phyloP scores from a whole-genome alignment of 805 yeast genomes.

The Tetrapisispora nanseiensis region DNA sequence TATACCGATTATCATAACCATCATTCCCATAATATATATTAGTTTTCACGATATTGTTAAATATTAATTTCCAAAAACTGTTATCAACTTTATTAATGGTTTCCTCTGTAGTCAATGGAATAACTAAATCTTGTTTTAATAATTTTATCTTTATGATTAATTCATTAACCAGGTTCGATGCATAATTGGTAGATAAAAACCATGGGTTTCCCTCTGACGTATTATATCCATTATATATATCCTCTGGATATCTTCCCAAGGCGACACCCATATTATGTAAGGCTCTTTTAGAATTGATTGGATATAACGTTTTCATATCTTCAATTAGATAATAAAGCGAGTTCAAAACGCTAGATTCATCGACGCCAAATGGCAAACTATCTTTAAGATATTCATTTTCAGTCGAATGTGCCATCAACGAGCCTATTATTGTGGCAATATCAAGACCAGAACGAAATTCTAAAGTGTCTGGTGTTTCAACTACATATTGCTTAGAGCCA shows the following conservation, averaged over 20 bases:
- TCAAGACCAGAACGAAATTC: slow-evolving; percentile 49
- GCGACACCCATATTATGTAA: slow-evolving; percentile 40
- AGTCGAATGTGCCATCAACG: slow-evolving; percentile 36
- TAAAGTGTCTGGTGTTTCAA: slow-evolving; percentile 50
- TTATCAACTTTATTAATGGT: slow-evolving; percentile 5
- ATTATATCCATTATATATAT: slow-evolving; percentile 68
- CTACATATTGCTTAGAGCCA: slow-evolving; percentile 40
- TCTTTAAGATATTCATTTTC: not conserved
- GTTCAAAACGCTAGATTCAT: slow-evolving; percentile 47
- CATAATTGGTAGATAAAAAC: slow-evolving; percentile 72
- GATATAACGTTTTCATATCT: slow-evolving; percentile 67
- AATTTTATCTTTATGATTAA: slow-evolving; percentile 36
- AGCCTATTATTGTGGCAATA: slow-evolving; percentile 51
- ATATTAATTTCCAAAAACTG: slow-evolving; percentile 22
- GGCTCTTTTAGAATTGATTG: slow-evolving; percentile 47
- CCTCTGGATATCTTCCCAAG: slow-evolving; percentile 90
- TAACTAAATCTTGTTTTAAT: slow-evolving; percentile 35
- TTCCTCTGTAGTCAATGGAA: slow-evolving; percentile 19
- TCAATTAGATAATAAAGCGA: slow-evolving; percentile 53
- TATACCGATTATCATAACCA: too few species aligned
- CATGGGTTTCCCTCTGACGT: slow-evolving; percentile 83
- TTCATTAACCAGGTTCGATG: slow-evolving; percentile 53
- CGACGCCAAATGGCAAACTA: slow-evolving; percentile 51
- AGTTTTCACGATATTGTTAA: slow-evolving; percentile 8
- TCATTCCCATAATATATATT: too few species aligned